Conservation (phyloP, 371 early-diverging fungal genomes). For the Mucor lusitanicus region DNA sequence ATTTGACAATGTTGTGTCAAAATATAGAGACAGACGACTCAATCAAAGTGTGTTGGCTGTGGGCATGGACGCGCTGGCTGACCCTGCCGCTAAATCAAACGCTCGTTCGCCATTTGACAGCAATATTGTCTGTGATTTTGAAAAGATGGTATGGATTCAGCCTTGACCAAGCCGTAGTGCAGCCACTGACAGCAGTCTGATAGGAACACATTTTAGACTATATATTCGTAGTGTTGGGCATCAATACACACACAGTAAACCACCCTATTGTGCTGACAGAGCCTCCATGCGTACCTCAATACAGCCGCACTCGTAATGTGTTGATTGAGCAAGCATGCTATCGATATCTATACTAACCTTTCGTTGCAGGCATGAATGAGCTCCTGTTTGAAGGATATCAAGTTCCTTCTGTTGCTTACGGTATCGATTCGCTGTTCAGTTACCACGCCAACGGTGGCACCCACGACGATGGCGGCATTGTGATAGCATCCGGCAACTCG, state of each 20-base stretch:
- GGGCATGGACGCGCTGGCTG: constrained; percentile 76
- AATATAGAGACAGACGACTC: constrained; percentile 76
- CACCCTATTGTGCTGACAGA: constrained; percentile 90
- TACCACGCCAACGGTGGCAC: constrained; percentile 67
- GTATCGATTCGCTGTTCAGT: constrained; percentile 87
- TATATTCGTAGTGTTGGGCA: constrained; percentile 78
- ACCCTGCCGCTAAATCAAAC: constrained; percentile 68
- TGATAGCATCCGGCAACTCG: constrained; percentile 73
- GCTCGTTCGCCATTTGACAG: constrained; percentile 79
- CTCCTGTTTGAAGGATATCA: constrained; percentile 85
- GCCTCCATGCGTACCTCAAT: constrained; percentile 72
- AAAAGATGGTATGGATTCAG: constrained; percentile 58
- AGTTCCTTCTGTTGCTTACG: constrained; percentile 78
- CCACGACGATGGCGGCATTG: constrained; percentile 62
- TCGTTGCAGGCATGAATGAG: constrained; percentile 71
- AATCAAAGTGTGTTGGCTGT: constrained; percentile 63
- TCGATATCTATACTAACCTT: neutral
- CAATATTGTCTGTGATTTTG: constrained; percentile 68
- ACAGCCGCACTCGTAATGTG: constrained; percentile 69
- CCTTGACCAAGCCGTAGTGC: neutral
- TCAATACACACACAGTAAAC: constrained; percentile 62
- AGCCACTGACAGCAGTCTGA: neutral
- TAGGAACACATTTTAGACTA: constrained; percentile 86
- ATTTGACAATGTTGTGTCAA: constrained; percentile 82
- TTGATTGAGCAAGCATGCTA: neutral